Evolutionary conservation across 2,329 filamentous ascomycete genomes (phyloP).

Genomic region (Fusarium domesticum): DNA sequence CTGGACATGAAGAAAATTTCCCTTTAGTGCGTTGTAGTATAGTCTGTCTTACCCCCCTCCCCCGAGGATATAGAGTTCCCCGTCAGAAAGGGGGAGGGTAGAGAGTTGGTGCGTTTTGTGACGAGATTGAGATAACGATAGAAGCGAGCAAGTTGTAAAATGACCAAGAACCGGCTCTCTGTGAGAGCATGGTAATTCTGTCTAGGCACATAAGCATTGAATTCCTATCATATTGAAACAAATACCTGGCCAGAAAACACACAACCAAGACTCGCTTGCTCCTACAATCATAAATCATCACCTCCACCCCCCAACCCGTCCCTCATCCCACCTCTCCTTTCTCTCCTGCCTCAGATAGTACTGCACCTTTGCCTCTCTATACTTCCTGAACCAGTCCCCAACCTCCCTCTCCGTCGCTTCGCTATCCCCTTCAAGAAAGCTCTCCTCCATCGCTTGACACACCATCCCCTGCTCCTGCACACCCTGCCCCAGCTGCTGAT

Average conservation of each 20-base stretch:
- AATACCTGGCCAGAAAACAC: background rate
- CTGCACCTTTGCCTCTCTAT: slow-evolving; percentile 75
- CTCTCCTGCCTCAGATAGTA: slow-evolving; percentile 80
- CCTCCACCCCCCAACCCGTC: slow-evolving; percentile 90
- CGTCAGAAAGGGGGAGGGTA: too few relatives aligned
- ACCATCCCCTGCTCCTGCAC: slow-evolving; percentile 80
- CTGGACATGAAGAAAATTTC: slow-evolving; percentile 82
- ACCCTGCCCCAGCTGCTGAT: slow-evolving; percentile 72
- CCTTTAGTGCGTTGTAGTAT: slow-evolving; percentile 58
- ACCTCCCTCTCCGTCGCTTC: slow-evolving; percentile 75
- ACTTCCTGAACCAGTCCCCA: slow-evolving; percentile 76
- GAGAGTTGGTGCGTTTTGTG: too few relatives aligned
- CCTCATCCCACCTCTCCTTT: slow-evolving; percentile 94
- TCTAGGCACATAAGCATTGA: background rate
- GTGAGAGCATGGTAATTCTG: background rate
- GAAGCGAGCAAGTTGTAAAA: too few relatives aligned
- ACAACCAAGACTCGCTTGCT: background rate
- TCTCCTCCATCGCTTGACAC: slow-evolving; percentile 83
- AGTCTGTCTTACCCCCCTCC: background rate
- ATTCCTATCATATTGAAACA: background rate
- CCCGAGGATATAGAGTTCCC: too few relatives aligned
- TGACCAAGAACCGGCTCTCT: background rate
- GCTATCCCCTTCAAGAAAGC: slow-evolving; percentile 68
- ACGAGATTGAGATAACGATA: too few relatives aligned
- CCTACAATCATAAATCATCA: slow-evolving; percentile 40